Evolutionary conservation across 1,139 yeast species (phyloP), one percentile per base, ranked within the genome.

Genomic region (Saccharomyces hybrid): DNA sequence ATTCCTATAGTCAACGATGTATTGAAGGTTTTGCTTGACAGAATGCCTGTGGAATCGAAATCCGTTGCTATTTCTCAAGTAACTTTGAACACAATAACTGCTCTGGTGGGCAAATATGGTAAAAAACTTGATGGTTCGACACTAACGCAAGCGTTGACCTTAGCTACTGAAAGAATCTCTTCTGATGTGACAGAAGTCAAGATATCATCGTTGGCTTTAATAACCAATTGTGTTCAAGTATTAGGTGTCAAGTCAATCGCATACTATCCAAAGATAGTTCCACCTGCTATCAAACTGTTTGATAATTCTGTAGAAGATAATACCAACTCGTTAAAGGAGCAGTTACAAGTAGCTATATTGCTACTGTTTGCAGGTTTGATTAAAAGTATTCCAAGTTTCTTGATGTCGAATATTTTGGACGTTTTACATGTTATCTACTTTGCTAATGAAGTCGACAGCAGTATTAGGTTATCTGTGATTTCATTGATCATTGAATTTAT

Each of bases 161-260:
- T 79, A n/a, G 72, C 84, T 47, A 78, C 86, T 11, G 75, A 82
- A 6, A 74, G 74, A 1, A 70, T 77, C 26, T 72, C 85, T 48
- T 73, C 79, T 60, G 78, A 75, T 57, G 75, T 76, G 50, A 70
- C 70, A 41, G 95, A 87, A 63, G 73, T 87, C n/a, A 76, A 84
- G 46, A 80, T 93, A 49, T 81, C 96, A 1, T 81, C 97, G 1
- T 76, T 90, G 56, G 81, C 85, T 63, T 84, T 86, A 55, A 79
- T 88, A 58, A 82, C 88, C 53, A 83, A 84, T 58, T 73, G 88
- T 55, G 79, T 88, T 53, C 81, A 83, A 54, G 79, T 82, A 16
- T 72, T 91, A 52, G 99, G 99, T 49, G 93, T 95, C 28, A 87
- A 89, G 65, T 78, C 86, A 57, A 86, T 93, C 69, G 95, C 96